Evolutionary conservation across 192 early-diverging fungal genomes (phyloP).

Genomic region (Chytriomyces confervae): DNA sequence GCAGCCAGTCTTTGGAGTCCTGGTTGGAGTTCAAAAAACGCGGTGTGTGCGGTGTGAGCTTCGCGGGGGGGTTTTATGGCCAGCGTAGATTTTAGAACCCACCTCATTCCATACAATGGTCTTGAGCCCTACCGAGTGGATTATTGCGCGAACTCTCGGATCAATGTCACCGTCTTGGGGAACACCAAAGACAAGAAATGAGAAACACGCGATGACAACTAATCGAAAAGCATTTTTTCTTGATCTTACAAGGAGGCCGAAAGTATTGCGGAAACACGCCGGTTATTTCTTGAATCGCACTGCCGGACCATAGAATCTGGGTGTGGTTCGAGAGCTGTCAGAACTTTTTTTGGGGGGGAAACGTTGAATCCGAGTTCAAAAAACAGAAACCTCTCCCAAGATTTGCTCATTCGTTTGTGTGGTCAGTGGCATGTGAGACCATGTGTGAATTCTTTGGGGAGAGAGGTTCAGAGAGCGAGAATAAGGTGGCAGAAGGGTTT

Average conservation of each 20-base stretch:
- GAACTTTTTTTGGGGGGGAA: not conserved
- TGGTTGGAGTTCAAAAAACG: not conserved
- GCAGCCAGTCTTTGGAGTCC: constrained; percentile 31
- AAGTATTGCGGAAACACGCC: constrained; percentile 63
- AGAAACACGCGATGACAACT: not conserved
- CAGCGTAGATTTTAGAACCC: not conserved
- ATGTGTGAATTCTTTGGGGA: constrained; percentile 57
- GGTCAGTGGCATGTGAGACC: constrained; percentile 63
- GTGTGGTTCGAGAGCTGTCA: not conserved
- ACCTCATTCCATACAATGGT: constrained; percentile 44
- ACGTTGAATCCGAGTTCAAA: constrained; percentile 16
- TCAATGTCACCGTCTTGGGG: constrained; percentile 62
- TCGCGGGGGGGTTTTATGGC: no score
- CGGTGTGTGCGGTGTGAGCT: no score
- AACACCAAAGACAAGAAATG: not conserved
- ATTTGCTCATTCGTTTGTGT: constrained; percentile 66
- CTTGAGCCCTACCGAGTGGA: constrained; percentile 57
- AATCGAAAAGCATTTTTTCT: not conserved
- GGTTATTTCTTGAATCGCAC: constrained; percentile 54
- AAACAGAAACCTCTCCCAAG: constrained; percentile 54
- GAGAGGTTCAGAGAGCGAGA: not conserved
- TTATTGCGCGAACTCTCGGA: constrained; percentile 60
- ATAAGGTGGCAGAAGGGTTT: not conserved
- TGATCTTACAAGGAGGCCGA: constrained; percentile 59
- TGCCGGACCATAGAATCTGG: constrained; percentile 52